Evolutionary conservation across 371 early-diverging fungal species (phyloP).

Genomic region (Mortierella sp.): DNA sequence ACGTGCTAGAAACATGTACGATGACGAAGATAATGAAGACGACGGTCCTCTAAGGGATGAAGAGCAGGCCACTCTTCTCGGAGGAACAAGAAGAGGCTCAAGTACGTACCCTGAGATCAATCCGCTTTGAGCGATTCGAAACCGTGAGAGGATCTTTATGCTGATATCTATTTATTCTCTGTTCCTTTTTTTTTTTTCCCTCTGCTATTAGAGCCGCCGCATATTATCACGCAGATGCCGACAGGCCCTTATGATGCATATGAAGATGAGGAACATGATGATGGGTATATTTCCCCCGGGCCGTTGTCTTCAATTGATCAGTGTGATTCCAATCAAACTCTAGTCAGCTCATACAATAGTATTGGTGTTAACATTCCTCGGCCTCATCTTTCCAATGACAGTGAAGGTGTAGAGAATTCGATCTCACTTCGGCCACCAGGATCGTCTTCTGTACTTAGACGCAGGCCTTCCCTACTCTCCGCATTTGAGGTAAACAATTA

Average conservation of each 20-base stretch:
- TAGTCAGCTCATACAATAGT: constrained; percentile 29
- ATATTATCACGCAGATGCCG: constrained; percentile 25
- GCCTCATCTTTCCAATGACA: constrained; percentile 37
- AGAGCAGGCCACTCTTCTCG: constrained; percentile 22
- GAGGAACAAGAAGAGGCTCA: constrained; percentile 1
- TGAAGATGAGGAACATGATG: constrained; percentile 56
- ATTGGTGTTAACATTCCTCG: constrained; percentile 34
- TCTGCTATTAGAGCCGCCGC: constrained; percentile 22
- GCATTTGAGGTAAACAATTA: constrained; percentile 37
- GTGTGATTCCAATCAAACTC: constrained; percentile 34
- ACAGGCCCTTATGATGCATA: constrained; percentile 49
- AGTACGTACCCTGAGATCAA: constrained; percentile 10
- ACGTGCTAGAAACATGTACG: constrained; percentile 34
- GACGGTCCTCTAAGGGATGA: neutral
- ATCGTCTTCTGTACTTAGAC: constrained; percentile 22
- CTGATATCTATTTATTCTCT: neutral
- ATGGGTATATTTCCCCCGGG: constrained; percentile 48
- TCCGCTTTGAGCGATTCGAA: neutral
- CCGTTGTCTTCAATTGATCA: constrained; percentile 35
- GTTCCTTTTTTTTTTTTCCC: no score
- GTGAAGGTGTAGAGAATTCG: constrained; percentile 46
- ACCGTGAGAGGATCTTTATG: neutral
- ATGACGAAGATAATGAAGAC: constrained; percentile 3
- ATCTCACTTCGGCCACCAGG: constrained; percentile 44
- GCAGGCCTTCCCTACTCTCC: constrained; percentile 43